phyloP scores from a whole-genome alignment of 306 rosid species.

The Gynostemma pentaphyllum region DNA sequence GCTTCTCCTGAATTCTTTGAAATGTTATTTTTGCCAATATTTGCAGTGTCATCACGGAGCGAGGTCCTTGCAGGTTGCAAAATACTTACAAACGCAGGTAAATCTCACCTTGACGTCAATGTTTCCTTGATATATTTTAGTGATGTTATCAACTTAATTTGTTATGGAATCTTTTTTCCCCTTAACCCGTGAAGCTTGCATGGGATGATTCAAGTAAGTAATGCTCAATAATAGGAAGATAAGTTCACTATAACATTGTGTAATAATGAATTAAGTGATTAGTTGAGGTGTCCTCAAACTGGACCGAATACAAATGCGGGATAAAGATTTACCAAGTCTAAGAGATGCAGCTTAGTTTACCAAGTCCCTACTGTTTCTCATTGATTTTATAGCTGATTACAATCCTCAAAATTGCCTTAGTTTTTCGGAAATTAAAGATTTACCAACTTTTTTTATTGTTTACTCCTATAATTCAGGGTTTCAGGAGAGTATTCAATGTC shows the following conservation, averaged over 20 bases:
- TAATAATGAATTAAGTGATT: too few relatives aligned
- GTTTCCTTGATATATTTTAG: neutral
- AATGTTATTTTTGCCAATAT: slow-evolving; percentile 1
- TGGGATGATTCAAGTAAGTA: too few relatives aligned
- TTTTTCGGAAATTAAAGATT: neutral
- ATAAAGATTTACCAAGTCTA: neutral
- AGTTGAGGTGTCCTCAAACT: too few relatives aligned
- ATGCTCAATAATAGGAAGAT: too few relatives aligned
- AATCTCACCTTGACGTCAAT: neutral
- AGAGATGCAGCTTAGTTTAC: neutral
- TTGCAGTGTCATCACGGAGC: slow-evolving; percentile 93
- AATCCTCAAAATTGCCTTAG: neutral
- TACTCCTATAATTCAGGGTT: slow-evolving; percentile 45
- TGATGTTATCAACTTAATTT: neutral
- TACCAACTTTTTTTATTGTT: neutral
- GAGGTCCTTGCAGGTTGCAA: slow-evolving; percentile 82
- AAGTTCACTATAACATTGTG: too few relatives aligned
- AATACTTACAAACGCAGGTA: slow-evolving; percentile 90
- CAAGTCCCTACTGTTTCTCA: neutral
- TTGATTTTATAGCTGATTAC: neutral
- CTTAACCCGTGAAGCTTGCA: neutral
- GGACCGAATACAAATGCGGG: too few relatives aligned
- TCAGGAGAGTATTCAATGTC: slow-evolving; percentile 61
- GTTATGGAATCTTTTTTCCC: neutral
- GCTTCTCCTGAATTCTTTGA: neutral